Conservation (phyloP, 306 rosid species). For the Begonia masoniana region DNA sequence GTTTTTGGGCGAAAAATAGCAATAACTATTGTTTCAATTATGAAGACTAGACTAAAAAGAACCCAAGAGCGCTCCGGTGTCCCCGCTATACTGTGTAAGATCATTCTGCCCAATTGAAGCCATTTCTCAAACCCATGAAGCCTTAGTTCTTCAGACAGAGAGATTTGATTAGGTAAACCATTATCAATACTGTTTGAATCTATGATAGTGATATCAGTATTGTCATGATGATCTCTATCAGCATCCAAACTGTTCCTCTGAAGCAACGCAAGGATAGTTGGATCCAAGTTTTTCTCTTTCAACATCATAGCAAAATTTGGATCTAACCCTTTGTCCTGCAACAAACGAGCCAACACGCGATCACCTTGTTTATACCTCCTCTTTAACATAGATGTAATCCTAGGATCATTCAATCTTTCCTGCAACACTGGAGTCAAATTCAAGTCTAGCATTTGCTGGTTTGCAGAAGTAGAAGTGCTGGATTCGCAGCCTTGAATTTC, state of each 20-base stretch:
- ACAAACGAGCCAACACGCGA: slow-evolving; percentile 58
- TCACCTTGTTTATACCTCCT: slow-evolving; percentile 76
- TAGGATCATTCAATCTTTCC: slow-evolving; percentile 94
- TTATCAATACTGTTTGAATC: slow-evolving; percentile 75
- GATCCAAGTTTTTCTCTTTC: slow-evolving; percentile 95
- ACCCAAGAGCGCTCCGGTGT: slow-evolving; percentile 98
- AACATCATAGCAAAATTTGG: slow-evolving; percentile 99
- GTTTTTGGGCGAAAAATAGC: slow-evolving; percentile 83
- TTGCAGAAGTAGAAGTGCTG: slow-evolving; percentile 76
- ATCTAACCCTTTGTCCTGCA: slow-evolving; percentile 96
- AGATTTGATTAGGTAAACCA: slow-evolving; percentile 79
- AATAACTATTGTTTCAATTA: slow-evolving; percentile 72
- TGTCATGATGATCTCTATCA: slow-evolving; percentile 90
- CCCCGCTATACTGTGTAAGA: slow-evolving; percentile 76
- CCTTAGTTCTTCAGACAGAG: slow-evolving; percentile 92
- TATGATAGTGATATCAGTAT: slow-evolving; percentile 54
- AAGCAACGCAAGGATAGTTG: slow-evolving; percentile 89
- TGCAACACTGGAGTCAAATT: slow-evolving; percentile 88
- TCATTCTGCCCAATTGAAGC: slow-evolving; percentile 84
- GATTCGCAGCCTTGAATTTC: slow-evolving; percentile 95
- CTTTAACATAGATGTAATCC: slow-evolving; percentile 79
- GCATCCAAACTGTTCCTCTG: slow-evolving; percentile 98
- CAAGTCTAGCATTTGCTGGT: slow-evolving; percentile 81
- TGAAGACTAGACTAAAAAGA: slow-evolving; percentile 83
- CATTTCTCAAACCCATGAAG: slow-evolving; percentile 93